Evolutionary conservation across 208 protist species (phyloP).

Genomic region (Crithidia bombi): DNA sequence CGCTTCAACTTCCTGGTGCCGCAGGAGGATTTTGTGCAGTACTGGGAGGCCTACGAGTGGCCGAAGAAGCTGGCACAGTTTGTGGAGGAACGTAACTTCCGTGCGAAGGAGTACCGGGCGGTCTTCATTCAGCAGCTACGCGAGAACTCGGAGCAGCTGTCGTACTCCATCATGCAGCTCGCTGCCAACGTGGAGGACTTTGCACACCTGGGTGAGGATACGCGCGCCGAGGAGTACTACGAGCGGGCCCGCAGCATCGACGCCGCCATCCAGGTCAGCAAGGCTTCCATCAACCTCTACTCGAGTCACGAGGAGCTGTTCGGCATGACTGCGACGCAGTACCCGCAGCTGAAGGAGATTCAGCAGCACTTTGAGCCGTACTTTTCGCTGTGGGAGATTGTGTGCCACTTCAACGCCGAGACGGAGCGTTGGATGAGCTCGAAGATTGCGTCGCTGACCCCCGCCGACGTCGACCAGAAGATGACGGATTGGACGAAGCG

Average conservation of each 20-base stretch:
- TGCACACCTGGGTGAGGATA: slow-evolving; percentile 83
- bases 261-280: slow-evolving; percentile 64
- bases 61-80: slow-evolving; percentile 89
- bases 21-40: slow-evolving; percentile 77
- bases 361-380: slow-evolving; percentile 90
- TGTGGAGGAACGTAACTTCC: slow-evolving; percentile 90
- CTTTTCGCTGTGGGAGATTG: slow-evolving; percentile 91
- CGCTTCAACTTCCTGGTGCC: slow-evolving; percentile 79
- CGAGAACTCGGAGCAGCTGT: slow-evolving; percentile 87
- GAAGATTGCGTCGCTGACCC: slow-evolving; percentile 84
- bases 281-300: slow-evolving; percentile 80
- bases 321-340: slow-evolving; percentile 80
- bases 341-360: slow-evolving; percentile 90
- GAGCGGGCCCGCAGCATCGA: slow-evolving; percentile 84
- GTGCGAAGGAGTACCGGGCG: slow-evolving; percentile 90
- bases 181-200: slow-evolving; percentile 87
- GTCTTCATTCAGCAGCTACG: slow-evolving; percentile 90
- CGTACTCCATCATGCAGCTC: slow-evolving; percentile 82
- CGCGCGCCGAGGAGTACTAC: slow-evolving; percentile 88
- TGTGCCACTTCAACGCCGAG: slow-evolving; percentile 80
- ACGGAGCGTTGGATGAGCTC: slow-evolving; percentile 91
- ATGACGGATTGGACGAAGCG: slow-evolving; percentile 85
- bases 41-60: slow-evolving; percentile 92
- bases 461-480: slow-evolving; percentile 84
- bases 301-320: slow-evolving; percentile 92